Base-by-base conservation (phyloP, 1,284 basidiomycete genomes). In the Neotropicomus parvogracilis region DNA sequence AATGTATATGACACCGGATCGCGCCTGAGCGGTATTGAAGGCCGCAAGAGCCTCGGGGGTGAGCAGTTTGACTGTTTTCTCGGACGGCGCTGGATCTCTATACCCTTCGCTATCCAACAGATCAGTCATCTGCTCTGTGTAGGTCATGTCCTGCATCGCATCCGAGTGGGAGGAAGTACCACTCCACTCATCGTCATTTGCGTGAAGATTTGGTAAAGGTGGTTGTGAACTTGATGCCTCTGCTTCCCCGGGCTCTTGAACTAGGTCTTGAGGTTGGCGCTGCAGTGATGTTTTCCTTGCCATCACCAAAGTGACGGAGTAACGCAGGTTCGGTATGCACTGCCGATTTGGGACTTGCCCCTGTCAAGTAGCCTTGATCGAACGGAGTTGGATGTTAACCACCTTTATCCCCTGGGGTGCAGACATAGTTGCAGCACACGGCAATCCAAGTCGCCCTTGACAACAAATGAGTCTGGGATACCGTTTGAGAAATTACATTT, bases 1-100 rank as follows among this genome's bases (percentile, higher is more conserved):
- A 46, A 99, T 92, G 69, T 98, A 99, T 40, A 99, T 73, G 50
- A 99, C 85, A 0, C 92, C 95, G 32, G 89, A 79, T 26, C 75
- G 75, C 34, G 84, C 80, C 59, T 85, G 84, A 3, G 79, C 79
- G 35, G 77, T 77, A 57, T 83, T 79, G 68, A 84, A 91, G 12
- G 76, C 80, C 36, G 80, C 82, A 32, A 91, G 73, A 7, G 82
- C 85, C 61, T 88, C 84, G 3, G 75, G 73, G 1, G 82, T 85
- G 37, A 91, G 70, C 1, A 85, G 85, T 58, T 88, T 83, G 35
- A 88, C 75, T 4, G 76, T 70, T 62, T 80, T 79, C 42, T 53
- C 40, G 13, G 67, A 62, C 3, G 17, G 31, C 13, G 13, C n/a
- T 33, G 78, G 77, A 1, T 75, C 81, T 35, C 78, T 69, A 54